Evolutionary conservation across 768 basidiomycete genomes (phyloP).

Genomic region (Mycena metata): DNA sequence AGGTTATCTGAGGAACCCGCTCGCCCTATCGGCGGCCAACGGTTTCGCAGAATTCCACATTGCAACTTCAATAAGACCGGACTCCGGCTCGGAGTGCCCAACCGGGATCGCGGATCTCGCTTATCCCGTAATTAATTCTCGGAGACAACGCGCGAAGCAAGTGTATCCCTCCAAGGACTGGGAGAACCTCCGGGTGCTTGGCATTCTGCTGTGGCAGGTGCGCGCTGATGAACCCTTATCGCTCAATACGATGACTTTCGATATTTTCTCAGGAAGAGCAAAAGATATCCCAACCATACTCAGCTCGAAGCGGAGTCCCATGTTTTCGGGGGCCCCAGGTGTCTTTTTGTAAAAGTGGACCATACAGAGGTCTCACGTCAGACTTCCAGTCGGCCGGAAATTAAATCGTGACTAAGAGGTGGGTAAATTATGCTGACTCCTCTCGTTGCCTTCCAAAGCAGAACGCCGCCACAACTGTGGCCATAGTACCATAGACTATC

Average conservation of each 20-base stretch:
- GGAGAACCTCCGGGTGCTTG: neutral
- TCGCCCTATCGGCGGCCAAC: too few species aligned
- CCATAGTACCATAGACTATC: too few species aligned
- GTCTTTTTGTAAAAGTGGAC: neutral
- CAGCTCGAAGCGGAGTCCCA: neutral
- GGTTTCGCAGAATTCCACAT: too few species aligned
- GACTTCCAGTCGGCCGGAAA: neutral
- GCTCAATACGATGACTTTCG: neutral
- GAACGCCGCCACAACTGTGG: too few species aligned
- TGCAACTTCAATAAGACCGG: too few species aligned
- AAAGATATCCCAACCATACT: neutral
- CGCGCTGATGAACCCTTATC: neutral
- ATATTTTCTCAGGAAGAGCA: neutral
- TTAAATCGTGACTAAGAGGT: slow-evolving; percentile 1
- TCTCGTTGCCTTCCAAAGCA: neutral
- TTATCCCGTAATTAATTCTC: too few species aligned
- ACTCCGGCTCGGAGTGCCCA: too few species aligned
- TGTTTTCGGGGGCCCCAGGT: neutral
- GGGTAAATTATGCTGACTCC: neutral
- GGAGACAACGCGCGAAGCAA: too few species aligned
- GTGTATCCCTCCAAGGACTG: too few species aligned
- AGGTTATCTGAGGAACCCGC: too few species aligned
- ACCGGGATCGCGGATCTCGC: slow-evolving; percentile 1
- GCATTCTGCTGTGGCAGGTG: slow-evolving; percentile 2
- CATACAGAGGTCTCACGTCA: neutral